A percentile compares a stretch with the other conserved stretches of the same genome.
These are phyloP conservation scores for Pascua sp. DNA, from an alignment of 1,284 basidiomycete species.

Conservation along the genomic window DNA sequence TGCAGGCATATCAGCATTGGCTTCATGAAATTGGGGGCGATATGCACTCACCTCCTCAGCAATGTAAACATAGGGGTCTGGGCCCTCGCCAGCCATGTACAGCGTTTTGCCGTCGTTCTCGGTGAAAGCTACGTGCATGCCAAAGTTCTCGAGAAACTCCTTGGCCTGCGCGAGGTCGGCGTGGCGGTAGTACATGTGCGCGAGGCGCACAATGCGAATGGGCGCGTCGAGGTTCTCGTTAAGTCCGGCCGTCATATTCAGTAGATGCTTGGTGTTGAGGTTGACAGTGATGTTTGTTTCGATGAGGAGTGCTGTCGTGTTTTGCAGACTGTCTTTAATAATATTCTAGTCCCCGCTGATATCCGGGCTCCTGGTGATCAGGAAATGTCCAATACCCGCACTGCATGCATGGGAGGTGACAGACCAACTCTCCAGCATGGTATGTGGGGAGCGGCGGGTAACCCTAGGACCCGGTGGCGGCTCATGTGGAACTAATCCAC, in stretches of 20 bases:
- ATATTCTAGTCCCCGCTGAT: too few relatives aligned
- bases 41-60: constrained; percentile 11
- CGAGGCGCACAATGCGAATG: constrained; percentile 20
- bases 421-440: too few relatives aligned
- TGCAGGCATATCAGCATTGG: not conserved
- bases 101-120: constrained; percentile 15
- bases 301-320: not conserved
- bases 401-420: too few relatives aligned
- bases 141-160: constrained; percentile 27
- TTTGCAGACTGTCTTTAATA: too few relatives aligned
- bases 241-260: too few relatives aligned
- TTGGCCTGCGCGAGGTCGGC: constrained; percentile 15
- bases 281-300: not conserved
- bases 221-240: constrained; percentile 9
- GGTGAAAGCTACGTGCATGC: constrained; percentile 11
- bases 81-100: constrained; percentile 22
- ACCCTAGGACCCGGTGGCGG: too few relatives aligned
- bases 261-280: not conserved
- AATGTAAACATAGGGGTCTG: constrained; percentile 22
- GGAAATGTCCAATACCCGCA: too few relatives aligned
- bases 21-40: not conserved
- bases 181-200: constrained; percentile 27
- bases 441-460: too few relatives aligned
- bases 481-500: too few relatives aligned
- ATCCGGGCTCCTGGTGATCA: too few relatives aligned